A percentile compares a stretch with the other conserved stretches of the same genome.
Evolutionary conservation across 108 stramenopile genomes (phyloP).

Genomic region (Nitzschia inconspicua): DNA sequence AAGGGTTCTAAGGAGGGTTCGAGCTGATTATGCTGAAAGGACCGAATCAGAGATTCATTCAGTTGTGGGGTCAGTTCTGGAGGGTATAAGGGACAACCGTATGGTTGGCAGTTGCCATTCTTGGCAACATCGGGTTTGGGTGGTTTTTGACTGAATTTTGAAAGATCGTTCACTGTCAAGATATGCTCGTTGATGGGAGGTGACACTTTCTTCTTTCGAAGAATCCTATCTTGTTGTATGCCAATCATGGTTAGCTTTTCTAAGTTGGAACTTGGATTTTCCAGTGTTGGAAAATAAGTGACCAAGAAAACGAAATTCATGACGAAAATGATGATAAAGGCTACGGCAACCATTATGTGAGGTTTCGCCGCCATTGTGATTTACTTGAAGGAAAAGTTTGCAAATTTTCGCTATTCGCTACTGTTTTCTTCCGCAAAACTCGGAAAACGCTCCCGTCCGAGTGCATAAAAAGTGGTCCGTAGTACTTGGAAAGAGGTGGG

Average conservation of each 20-base stretch:
- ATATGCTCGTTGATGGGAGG: not conserved
- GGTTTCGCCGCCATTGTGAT: too few species aligned
- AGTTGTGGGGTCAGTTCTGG: slow-evolving; percentile 23
- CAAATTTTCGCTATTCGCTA: too few species aligned
- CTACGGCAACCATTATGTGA: too few species aligned
- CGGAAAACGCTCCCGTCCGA: too few species aligned
- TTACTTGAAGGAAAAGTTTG: too few species aligned
- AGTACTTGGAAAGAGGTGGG: too few species aligned
- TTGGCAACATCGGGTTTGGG: not conserved
- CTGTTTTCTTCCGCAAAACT: too few species aligned
- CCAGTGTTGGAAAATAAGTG: not conserved
- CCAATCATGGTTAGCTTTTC: not conserved
- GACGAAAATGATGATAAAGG: too few species aligned
- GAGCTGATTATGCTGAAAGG: not conserved
- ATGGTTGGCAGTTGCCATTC: not conserved
- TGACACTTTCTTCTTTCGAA: not conserved
- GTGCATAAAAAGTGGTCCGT: too few species aligned
- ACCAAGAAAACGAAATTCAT: not conserved
- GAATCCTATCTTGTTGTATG: not conserved
- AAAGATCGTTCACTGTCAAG: not conserved
- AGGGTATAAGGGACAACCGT: slow-evolving; percentile 27
- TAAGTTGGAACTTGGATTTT: not conserved
- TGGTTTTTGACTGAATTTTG: not conserved
- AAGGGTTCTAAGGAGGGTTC: not conserved
- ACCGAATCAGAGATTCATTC: not conserved